Evolutionary conservation across 169 alveolate species (phyloP), one percentile per base, ranked within the genome.

Genomic region (Besnoitia besnoiti): DNA sequence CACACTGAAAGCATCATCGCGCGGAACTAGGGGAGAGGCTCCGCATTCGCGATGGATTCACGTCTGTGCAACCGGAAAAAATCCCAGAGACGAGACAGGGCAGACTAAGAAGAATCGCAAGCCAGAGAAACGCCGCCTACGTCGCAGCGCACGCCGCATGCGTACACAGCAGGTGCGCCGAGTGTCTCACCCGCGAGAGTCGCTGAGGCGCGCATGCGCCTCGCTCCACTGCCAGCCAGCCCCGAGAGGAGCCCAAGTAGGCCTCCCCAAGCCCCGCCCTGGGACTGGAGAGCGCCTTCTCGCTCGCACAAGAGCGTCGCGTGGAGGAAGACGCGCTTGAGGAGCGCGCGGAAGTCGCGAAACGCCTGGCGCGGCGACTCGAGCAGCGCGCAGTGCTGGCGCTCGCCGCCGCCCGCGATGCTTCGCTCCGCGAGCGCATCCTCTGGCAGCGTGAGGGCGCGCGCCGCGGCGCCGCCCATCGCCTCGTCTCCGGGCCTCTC

Each of bases 341-440:
- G 80, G 30, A 67, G 46, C 44, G 39, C 8, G 42, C 80, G 80
- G 19, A 67, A 67, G 80, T 16, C 10, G 0, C 10, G 80, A 42
- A 67, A 67, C 24, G 80, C n/a, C 24, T 30, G 46, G 44, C 47
- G 42, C 12, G 80, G 80, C 24, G n/a, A 7, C 44, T 67, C 80
- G 12, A 67, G 80, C 40, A 67, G 80, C 80, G 80, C 80, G 80
- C 80, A 67, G 12, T 67, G 39, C 44, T 67, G 80, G 10, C 80
- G 40, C 80, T 67, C 80, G 12, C 39, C 47, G 10, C 44, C 40
- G 46, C 44, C 47, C 39, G 37, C 76, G 76, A n/a, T 24, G 40
- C 76, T 61, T n/a, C 33, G 40, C 19, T 8, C 37, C 37, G 37
- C 33, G 5, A 8, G 5, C 5, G 55, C 5, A 49, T 14, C 55